Evolutionary conservation across 2,329 filamentous ascomycete species (phyloP), one percentile per base, ranked within the genome.

Genomic region (Fusarium concolor): DNA sequence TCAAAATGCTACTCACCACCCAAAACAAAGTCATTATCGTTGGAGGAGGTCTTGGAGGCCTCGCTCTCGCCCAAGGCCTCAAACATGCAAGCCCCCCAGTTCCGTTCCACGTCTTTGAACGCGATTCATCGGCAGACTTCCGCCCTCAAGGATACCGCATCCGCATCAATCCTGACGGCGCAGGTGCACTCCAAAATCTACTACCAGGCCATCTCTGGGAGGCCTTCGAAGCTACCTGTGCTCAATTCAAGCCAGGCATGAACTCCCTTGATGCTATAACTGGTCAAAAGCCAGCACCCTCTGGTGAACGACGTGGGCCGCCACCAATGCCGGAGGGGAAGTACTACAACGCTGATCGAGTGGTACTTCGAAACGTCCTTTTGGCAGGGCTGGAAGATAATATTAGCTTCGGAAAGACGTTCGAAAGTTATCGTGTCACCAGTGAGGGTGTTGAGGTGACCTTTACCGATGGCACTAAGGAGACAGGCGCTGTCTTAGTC

Each of bases 151-250:
- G 35, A 2, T 42, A 51, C 22, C 47, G 35, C n/a, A 41, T 51
- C 17, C 47, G 47, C 9, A 42, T 51, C 1, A 51, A 41, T 14
- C 47, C 35, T 10, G 14, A 51, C 24, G 35, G 47, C n/a, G 47
- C 35, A 3, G 2, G 2, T 10, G 47, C 35, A 7, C 35, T 51
- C 2, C 24, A 11, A 0, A 14, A 18, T 10, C 14, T 42, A 3
- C 47, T 51, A 4, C 47, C 47, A 17, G 8, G n/a, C 14, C 10
- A 42, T 42, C 24, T 51, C 18, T 42, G 35, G 47, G 15, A 39
- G 5, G 14, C n/a, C 2, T 51, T 6, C 10, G 10, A 51, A 14
- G 15, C 41, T 11, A 51, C 26, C 2, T 42, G 35, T 10, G 35
- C 24, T 5, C 2, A 17, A 2, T 15, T 22, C 1, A 29, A 42